Evolutionary conservation across 495 filamentous ascomycete species (phyloP), one percentile per base, ranked within the genome.

Genomic region (Cercophora sp.): DNA sequence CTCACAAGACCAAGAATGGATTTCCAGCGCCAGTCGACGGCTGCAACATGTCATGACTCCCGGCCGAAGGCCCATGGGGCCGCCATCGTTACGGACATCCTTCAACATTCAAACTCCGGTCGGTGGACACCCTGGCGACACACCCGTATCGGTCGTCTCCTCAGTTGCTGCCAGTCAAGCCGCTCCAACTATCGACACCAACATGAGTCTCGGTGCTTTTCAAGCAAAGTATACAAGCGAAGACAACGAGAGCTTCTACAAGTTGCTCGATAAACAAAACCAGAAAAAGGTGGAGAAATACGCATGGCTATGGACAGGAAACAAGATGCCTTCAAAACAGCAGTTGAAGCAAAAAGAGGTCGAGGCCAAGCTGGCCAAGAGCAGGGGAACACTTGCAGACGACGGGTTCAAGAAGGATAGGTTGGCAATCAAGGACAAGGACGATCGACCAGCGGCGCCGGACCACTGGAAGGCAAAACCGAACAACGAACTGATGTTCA

Each of bases 181-280:
- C 23, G 58, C 37, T 35, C 49, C 22, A 56, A 53, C 69, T 29
- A 74, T 91, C 25, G 88, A 97, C 65, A 86, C 86, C 10, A 86
- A 83, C 60, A 83, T 97, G 70, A 87, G 84, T 41, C 79, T 98
- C 8, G 76, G 82, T 41, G 81, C 85, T 3, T 98, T 97, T 60
- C 93, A 97, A 58, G 78, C 87, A 5, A 89, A 88, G 60, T 97
- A 96, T 68, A 97, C 91, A 4, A 93, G 87, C 57, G 93, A 98
- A 69, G 93, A 98, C 66, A 96, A 97, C 62, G 92, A 96, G 60
- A 89, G 85, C 43, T 96, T 98, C 74, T 92, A 95, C 69, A 86
- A 85, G 60, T 75, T 97, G 1, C 72, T 98, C 10, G 93, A 98
- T 70, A 89, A 86, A 64, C 89, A 96, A 58, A 98, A 96, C 62